Evolutionary conservation across 345 rosid genomes (phyloP).

Genomic region (Moringa oleifera): DNA sequence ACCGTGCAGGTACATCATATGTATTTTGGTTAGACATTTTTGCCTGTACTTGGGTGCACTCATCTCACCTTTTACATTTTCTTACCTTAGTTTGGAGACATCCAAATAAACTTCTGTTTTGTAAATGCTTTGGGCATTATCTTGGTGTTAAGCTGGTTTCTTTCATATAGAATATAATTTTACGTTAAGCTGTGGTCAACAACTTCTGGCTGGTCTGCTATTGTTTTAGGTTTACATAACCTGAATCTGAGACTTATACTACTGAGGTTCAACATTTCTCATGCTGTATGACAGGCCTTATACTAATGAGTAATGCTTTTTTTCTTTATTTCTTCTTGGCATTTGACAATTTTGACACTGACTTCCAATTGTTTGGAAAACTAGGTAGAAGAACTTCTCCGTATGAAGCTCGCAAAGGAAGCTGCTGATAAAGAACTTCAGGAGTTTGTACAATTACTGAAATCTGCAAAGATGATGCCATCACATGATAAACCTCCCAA

Average conservation of each 20-base stretch:
- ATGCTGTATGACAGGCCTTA: background rate
- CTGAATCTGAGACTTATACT: background rate
- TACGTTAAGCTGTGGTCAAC: background rate
- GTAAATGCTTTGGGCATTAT: background rate
- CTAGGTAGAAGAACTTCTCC: conserved; percentile 80
- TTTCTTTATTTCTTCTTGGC: background rate
- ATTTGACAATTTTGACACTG: conserved; percentile 9
- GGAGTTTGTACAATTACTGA: conserved; percentile 60
- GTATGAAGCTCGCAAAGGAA: conserved; percentile 62
- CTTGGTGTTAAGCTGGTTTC: too few species aligned
- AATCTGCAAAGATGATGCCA: conserved; percentile 68
- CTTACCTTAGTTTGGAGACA: too few species aligned
- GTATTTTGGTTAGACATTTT: conserved; percentile 5
- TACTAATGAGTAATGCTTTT: background rate
- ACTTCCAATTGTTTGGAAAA: background rate
- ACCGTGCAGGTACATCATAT: conserved; percentile 49
- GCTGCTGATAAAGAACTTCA: conserved; percentile 73
- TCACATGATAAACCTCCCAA: conserved; percentile 61
- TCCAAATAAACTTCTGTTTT: too few species aligned
- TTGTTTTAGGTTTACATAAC: background rate
- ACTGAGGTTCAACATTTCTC: background rate
- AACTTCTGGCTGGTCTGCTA: background rate
- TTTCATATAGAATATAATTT: too few species aligned
- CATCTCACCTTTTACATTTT: background rate
- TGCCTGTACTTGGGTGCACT: conserved; percentile 3